These are phyloP conservation scores for Austroboletus rostrupii DNA, from an alignment of 1,284 basidiomycete genomes.

Conservation along the genomic window DNA sequence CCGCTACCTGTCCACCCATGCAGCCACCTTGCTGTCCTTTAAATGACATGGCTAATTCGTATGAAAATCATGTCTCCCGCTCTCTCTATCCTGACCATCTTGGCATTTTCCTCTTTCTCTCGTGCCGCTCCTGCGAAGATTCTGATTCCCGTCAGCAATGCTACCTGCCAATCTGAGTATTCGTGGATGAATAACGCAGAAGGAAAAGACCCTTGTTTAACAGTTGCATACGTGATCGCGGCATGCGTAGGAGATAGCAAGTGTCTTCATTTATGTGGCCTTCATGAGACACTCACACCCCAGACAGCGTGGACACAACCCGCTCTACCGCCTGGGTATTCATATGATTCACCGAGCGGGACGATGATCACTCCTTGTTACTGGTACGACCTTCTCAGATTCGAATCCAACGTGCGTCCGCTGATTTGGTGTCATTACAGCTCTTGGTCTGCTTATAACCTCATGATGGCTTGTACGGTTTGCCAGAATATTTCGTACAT, in stretches of 20 bases:
- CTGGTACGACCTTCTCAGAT: conserved; percentile 15
- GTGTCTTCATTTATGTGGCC: conserved; percentile 3
- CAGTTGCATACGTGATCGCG: conserved; percentile 27
- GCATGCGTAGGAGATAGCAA: conserved; percentile 23
- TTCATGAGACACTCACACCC: not conserved
- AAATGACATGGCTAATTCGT: too few species aligned
- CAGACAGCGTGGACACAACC: conserved; percentile 22
- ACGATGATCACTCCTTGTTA: conserved; percentile 23
- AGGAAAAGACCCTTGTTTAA: conserved; percentile 15
- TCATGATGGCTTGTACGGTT: conserved; percentile 29
- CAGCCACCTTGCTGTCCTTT: too few species aligned
- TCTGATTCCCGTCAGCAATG: conserved; percentile 7
- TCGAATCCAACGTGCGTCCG: not conserved
- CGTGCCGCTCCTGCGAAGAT: too few species aligned
- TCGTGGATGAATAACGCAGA: conserved; percentile 24
- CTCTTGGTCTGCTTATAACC: conserved; percentile 31
- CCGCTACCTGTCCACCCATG: too few species aligned
- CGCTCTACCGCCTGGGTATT: conserved; percentile 9
- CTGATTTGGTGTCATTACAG: conserved; percentile 4
- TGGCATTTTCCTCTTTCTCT: too few species aligned
- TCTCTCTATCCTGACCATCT: too few species aligned
- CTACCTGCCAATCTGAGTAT: conserved; percentile 16
- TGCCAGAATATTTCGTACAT: conserved; percentile 16
- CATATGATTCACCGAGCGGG: conserved; percentile 19
- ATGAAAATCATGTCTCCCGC: too few species aligned